Conservation (phyloP, 2,329 filamentous ascomycete species). For the Neonectria ditissima region DNA sequence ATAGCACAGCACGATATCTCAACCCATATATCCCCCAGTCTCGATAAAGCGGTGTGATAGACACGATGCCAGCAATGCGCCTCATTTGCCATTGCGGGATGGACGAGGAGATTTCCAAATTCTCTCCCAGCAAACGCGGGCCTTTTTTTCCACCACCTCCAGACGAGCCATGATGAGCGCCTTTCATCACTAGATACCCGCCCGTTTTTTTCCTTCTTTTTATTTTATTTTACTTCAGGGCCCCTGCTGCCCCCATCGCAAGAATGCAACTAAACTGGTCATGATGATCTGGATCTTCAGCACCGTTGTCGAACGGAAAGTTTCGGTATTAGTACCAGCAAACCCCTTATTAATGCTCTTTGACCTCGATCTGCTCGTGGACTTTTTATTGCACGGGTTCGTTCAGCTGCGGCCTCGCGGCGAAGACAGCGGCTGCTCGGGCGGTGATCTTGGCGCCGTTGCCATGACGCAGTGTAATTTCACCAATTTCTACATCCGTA, state of each 20-base stretch:
- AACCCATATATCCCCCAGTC: conserved; percentile 7
- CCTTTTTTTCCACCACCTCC: conserved; percentile 2
- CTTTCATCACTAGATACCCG: conserved; percentile 18
- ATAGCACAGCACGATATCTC: neutral
- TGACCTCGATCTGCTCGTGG: conserved; percentile 4
- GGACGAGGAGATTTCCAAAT: neutral
- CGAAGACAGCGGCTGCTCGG: conserved; percentile 6
- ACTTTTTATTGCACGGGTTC: conserved; percentile 10
- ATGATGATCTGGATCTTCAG: conserved; percentile 31
- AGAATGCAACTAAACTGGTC: conserved; percentile 2
- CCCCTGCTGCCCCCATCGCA: conserved; percentile 5
- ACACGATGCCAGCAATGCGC: conserved; percentile 1
- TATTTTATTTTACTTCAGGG: neutral
- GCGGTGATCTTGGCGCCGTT: neutral
- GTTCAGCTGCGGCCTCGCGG: conserved; percentile 19
- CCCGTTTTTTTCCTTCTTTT: neutral
- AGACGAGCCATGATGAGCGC: neutral
- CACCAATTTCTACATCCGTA: neutral
- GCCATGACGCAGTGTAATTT: conserved; percentile 22
- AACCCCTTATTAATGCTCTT: conserved; percentile 7
- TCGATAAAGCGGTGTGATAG: conserved; percentile 26
- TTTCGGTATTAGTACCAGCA: neutral
- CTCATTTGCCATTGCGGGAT: conserved; percentile 20
- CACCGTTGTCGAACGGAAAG: neutral
- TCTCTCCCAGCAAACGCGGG: conserved; percentile 4